Evolutionary conservation across 2,329 filamentous ascomycete genomes (phyloP), one percentile per base, ranked within the genome.

Genomic region (Hypoxylon sp.): DNA sequence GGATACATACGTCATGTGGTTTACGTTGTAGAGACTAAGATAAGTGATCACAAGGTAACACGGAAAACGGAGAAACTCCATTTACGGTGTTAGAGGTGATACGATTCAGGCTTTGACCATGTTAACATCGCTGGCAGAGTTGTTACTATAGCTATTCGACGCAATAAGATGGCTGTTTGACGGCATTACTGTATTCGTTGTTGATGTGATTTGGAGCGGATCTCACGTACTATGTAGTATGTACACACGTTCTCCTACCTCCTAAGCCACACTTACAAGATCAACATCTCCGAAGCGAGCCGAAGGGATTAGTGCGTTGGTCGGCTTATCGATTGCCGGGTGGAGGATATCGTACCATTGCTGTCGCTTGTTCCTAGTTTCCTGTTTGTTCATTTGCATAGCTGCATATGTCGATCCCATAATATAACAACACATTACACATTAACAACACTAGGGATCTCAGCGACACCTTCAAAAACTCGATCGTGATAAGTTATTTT

Each of bases 1-100:
- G n/a, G n/a, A n/a, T n/a, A n/a, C n/a, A n/a, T 53, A 57, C 49
- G 54, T 57, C 50, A 54, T 57, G 50, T 54, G 44, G 45, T 23
- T 32, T 38, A n/a, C n/a, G n/a, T n/a, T n/a, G n/a, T n/a, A 45
- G 36, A 21, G 45, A 15, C 26, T 12, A 7, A 50, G 50, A 53
- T 54, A 57, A 57, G 41, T 23, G 13, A 46, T 40, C 40, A 43
- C 44, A 53, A 35, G 49, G 34, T n/a, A 21, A 30, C 23, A 11
- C n/a, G 31, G 35, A 46, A 51, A 51, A 44, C 21, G 41, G 40
- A 25, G 40, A 35, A 50, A 31, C 37, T 12, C 21, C 17, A 26
- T 42, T 12, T 38, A 15, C 9, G 12, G 40, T 34, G 17, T 30
- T 15, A 44, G 21, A 16, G n/a, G 23, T 32, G 41, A 35, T 29